These are phyloP conservation scores for Emergomyces orientalis DNA, from an alignment of 2,329 filamentous ascomycete genomes.

Conservation along the genomic window DNA sequence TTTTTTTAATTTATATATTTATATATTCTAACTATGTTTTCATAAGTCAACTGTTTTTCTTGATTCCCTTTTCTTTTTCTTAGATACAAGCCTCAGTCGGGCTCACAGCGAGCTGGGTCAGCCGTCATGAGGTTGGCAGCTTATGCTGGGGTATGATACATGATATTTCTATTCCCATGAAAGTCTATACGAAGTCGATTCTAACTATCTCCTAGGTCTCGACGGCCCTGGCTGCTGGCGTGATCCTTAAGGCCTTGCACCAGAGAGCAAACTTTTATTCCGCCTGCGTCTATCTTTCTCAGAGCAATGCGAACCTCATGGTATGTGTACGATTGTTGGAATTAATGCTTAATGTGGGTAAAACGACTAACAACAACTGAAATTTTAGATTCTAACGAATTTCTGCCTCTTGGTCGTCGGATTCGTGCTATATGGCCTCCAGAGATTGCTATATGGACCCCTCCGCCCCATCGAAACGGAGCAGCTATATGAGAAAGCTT, in stretches of 20 bases:
- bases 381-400: slow-evolving; percentile 72
- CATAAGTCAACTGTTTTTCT: slow-evolving; percentile 10
- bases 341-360: background rate
- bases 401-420: slow-evolving; percentile 73
- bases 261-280: slow-evolving; percentile 98
- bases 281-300: slow-evolving; percentile 89
- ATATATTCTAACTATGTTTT: slow-evolving; percentile 16
- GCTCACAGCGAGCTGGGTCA: slow-evolving; percentile 17
- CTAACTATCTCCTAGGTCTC: slow-evolving; percentile 52
- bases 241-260: slow-evolving; percentile 83
- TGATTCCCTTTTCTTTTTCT: slow-evolving; percentile 15
- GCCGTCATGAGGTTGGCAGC: slow-evolving; percentile 41
- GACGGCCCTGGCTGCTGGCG: slow-evolving; percentile 69
- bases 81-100: slow-evolving; percentile 19
- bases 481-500: slow-evolving; percentile 92
- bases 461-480: slow-evolving; percentile 92
- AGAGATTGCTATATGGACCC: slow-evolving; percentile 80
- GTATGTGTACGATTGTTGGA: slow-evolving; percentile 36
- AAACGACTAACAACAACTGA: background rate
- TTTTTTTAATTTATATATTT: too few relatives aligned
- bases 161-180: slow-evolving; percentile 5
- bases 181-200: slow-evolving; percentile 8
- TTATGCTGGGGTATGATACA: slow-evolving; percentile 43
- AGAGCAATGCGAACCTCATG: slow-evolving; percentile 92
- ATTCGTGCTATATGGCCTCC: slow-evolving; percentile 74